A percentile compares a stretch with the other conserved stretches of the same genome.
Evolutionary conservation across 768 basidiomycete species (phyloP).

Genomic region (Suillus weaverae): DNA sequence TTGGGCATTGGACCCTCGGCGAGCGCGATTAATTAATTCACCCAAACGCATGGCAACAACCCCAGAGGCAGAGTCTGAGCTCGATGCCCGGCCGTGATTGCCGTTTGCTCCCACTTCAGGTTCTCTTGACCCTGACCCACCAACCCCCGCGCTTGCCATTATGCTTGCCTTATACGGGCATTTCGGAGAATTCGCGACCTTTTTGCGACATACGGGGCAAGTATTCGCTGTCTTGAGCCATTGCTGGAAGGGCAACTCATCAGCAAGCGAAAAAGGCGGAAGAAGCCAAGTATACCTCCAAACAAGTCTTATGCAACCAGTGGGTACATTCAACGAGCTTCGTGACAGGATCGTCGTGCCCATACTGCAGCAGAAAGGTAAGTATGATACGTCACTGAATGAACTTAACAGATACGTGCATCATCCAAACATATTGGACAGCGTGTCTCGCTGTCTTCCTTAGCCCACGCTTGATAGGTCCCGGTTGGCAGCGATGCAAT

Average conservation of each 20-base stretch:
- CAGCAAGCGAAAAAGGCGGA: not conserved
- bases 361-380: slow-evolving; percentile 50
- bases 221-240: slow-evolving; percentile 77
- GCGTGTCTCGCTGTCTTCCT: slow-evolving; percentile 62
- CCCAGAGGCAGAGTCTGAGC: slow-evolving; percentile 1
- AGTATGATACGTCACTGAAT: slow-evolving; percentile 1
- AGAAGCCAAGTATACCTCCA: slow-evolving; percentile 52
- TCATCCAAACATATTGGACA: slow-evolving; percentile 88
- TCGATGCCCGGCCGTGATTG: not conserved
- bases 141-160: not conserved
- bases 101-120: not conserved
- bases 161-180: slow-evolving; percentile 3
- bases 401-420: slow-evolving; percentile 44
- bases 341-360: slow-evolving; percentile 56
- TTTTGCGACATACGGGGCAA: slow-evolving; percentile 78
- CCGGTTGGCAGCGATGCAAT: slow-evolving; percentile 60
- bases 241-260: slow-evolving; percentile 47
- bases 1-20: slow-evolving; percentile 1
- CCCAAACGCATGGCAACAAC: not conserved
- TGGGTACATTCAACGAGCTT: slow-evolving; percentile 72
- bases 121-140: not conserved
- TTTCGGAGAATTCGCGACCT: slow-evolving; percentile 36
- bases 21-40: not conserved
- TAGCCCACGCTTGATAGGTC: slow-evolving; percentile 68
- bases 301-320: slow-evolving; percentile 78